Percentiles rank a stretch among this genome's conserved stretches.
Evolutionary conservation across 495 filamentous ascomycete species (phyloP).

Genomic region (Collariella sp.): DNA sequence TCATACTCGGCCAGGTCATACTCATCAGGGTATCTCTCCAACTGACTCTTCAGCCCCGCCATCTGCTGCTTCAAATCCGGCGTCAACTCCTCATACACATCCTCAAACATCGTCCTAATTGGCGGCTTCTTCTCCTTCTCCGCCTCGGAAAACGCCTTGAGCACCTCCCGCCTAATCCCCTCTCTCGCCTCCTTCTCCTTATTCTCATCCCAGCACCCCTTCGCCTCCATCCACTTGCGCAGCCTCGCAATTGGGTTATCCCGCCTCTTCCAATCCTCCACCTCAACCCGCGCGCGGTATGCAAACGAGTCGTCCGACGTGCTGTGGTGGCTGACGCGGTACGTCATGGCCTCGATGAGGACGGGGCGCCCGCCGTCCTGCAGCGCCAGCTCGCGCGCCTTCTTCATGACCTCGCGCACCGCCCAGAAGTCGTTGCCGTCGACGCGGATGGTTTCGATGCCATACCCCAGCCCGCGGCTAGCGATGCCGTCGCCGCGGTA

Average conservation of each 20-base stretch:
- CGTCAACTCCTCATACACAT: constrained; percentile 80
- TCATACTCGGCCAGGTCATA: constrained; percentile 79
- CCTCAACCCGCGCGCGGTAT: constrained; percentile 86
- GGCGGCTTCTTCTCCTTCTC: constrained; percentile 86
- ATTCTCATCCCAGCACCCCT: constrained; percentile 74
- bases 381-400: constrained; percentile 68
- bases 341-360: constrained; percentile 93
- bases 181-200: constrained; percentile 67
- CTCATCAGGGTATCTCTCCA: constrained; percentile 85
- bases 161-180: constrained; percentile 57
- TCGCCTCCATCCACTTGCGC: constrained; percentile 83
- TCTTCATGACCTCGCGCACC: constrained; percentile 72
- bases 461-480: constrained; percentile 88
- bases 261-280: constrained; percentile 94
- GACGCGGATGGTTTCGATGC: constrained; percentile 92
- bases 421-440: constrained; percentile 98
- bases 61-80: constrained; percentile 75
- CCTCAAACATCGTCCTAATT: constrained; percentile 69
- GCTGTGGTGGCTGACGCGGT: constrained; percentile 94
- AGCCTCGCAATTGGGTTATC: constrained; percentile 91
- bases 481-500: constrained; percentile 97
- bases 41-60: constrained; percentile 60
- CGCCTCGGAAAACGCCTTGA: constrained; percentile 77
- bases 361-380: constrained; percentile 71
- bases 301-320: constrained; percentile 97